Base-by-base conservation (phyloP, 495 filamentous ascomycete species). In the Penicillium flavigenum region DNA sequence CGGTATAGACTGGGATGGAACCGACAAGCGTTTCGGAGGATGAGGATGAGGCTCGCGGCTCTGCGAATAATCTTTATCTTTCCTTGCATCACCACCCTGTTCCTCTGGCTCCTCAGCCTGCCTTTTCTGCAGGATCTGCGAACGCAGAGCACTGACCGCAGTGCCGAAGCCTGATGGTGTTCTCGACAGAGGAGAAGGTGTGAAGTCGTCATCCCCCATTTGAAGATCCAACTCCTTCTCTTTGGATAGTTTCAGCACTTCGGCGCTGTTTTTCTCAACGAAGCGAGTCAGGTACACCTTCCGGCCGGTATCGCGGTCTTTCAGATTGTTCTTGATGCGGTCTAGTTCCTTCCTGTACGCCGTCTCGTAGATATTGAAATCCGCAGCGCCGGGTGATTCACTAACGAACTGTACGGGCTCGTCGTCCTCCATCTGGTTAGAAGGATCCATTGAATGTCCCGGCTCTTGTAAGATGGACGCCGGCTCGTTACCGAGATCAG, bases 261-360 rank as follows among this genome's bases (percentile, higher is more conserved):
- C 76, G 17, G 73, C 65, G 54, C 74, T 78, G 27, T 74, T 48
- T 20, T 48, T 73, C 50, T 88, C 83, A 2, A 88, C 83, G 24
- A 85, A 74, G 9, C 85, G 77, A 1, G 78, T 88, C 17, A 87
- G 69, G 66, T 83, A 88, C 4, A 88, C 68, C 64, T 68, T 77
- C 32, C 59, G 77, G 67, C 19, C 72, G 60, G 55, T 65, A 57
- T 52, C 63, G 56, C 59, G 61, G 29, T 63, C 59, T 19, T 65
- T 76, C 66, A 63, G 72, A 57, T 51, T 68, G 61, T 58, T 72
- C 44, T 65, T 60, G 64, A 96, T 95, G 10, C 88, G 83, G 52
- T 88, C 82, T 11, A 96, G 81, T 76, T 96, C 90, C 47, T 85
- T 76, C 41, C 88, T 82, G 63, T 96, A 98, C 4, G 93, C 93